Evolutionary conservation across 148 eudicot species (phyloP).

Genomic region (Rhododendron ovatum): DNA sequence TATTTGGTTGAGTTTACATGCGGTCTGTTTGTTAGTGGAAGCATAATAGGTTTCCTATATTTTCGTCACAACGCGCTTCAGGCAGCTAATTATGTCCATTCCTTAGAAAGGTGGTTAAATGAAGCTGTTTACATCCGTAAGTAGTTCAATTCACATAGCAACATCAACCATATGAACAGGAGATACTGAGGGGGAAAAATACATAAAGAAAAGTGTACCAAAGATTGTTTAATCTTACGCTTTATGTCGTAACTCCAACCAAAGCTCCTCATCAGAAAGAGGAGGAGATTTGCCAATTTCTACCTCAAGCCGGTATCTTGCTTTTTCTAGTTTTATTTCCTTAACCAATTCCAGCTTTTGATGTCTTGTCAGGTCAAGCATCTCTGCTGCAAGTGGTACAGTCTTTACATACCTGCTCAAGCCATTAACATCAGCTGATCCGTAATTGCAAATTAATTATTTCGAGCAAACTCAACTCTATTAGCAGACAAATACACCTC

Average conservation of each 20-base stretch:
- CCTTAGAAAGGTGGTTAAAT: background rate
- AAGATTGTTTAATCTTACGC: conserved; percentile 53
- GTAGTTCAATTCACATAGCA: background rate
- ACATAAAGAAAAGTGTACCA: background rate
- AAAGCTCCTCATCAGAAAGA: conserved; percentile 76
- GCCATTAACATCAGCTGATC: conserved; percentile 5
- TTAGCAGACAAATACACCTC: background rate
- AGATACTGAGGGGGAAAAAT: background rate
- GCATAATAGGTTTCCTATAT: background rate
- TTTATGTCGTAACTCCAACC: conserved; percentile 75
- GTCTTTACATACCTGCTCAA: conserved; percentile 82
- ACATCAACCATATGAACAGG: background rate
- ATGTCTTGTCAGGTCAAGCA: conserved; percentile 76
- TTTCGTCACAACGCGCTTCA: background rate
- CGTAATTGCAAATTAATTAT: background rate
- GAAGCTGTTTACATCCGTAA: background rate
- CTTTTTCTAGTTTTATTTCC: conserved; percentile 63
- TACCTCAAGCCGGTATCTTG: conserved; percentile 68
- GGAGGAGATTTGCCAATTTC: conserved; percentile 98
- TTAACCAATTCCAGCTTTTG: conserved; percentile 93
- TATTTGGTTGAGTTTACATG: background rate
- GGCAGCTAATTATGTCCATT: background rate
- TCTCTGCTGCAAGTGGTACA: conserved; percentile 91
- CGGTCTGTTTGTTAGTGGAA: background rate
- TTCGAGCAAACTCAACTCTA: background rate